Conservation (phyloP, 2,329 filamentous ascomycete genomes). For the Microdochium nivale region DNA sequence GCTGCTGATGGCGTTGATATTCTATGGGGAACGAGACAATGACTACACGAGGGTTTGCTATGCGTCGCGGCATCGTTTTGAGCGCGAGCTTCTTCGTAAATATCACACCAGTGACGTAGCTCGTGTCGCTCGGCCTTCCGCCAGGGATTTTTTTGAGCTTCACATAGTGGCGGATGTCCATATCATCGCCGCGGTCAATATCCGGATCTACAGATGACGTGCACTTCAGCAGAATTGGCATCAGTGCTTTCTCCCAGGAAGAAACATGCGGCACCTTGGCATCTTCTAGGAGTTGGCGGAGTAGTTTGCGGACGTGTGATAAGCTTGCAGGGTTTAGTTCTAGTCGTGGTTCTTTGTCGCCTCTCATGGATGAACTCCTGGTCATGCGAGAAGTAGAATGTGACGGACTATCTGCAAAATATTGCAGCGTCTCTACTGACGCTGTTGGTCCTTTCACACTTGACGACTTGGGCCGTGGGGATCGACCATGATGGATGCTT, state of each 20-base stretch:
- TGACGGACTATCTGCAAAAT: slow-evolving; percentile 31
- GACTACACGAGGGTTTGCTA: slow-evolving; percentile 75
- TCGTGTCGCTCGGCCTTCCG: slow-evolving; percentile 80
- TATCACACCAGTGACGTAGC: slow-evolving; percentile 93
- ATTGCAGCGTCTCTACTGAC: slow-evolving; percentile 41
- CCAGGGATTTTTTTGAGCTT: slow-evolving; percentile 96
- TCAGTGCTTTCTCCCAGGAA: slow-evolving; percentile 82
- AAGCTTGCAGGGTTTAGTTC: slow-evolving; percentile 84
- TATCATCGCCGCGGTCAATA: slow-evolving; percentile 82
- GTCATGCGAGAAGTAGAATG: slow-evolving; percentile 44
- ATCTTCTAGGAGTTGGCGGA: slow-evolving; percentile 77
- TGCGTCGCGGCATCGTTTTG: slow-evolving; percentile 90
- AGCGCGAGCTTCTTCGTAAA: slow-evolving; percentile 95
- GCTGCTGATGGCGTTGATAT: slow-evolving; percentile 84
- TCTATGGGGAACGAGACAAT: slow-evolving; percentile 94
- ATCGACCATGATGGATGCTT: slow-evolving; percentile 65
- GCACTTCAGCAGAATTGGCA: slow-evolving; percentile 83
- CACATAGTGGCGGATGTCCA: slow-evolving; percentile 95
- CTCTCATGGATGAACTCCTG: slow-evolving; percentile 77
- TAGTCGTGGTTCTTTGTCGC: slow-evolving; percentile 62
- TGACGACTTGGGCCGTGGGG: slow-evolving; percentile 56
- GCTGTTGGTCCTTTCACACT: slow-evolving; percentile 47
- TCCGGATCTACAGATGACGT: slow-evolving; percentile 94
- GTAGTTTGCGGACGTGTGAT: slow-evolving; percentile 76
- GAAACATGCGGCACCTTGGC: slow-evolving; percentile 60